Base-by-base conservation (phyloP, 306 rosid genomes). In the Glycyrrhiza uralensis region DNA sequence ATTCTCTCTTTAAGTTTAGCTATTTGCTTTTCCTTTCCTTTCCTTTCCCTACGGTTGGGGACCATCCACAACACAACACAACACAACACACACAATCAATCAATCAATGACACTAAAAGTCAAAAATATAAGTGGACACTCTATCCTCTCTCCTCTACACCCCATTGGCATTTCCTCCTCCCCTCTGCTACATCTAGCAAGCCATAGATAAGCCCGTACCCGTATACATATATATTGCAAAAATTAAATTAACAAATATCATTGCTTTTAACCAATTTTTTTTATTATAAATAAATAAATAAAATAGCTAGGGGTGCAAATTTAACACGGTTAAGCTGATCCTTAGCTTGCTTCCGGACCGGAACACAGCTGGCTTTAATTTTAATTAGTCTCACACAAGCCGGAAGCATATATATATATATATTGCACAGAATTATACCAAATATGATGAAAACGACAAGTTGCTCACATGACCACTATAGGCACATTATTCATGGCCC, bases 401-500 rank as follows among this genome's bases (percentile, higher is more conserved):
- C 29, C 58, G 72, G 83, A 74, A 81, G 81, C 57, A 62, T 64
- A 73, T 44, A 72, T 65, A 75, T 20, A 62, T 64, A 73, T 44
- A 72, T 65, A 75, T 20, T 75, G 69, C 42, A 81, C 82, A 71
- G 80, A n/a, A 79, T 78, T 75, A 85, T 76, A 63, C 69, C 82
- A 76, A 67, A 66, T 63, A 57, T 41, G 71, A 80, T 54, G 87
- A 84, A 84, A 90, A 86, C 81, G 91, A 90, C 91, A 83, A 87
- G 74, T 76, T 84, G 87, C 81, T 84, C 91, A 90, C 93, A 87
- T 84, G 89, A 80, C 80, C 88, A 70, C 73, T 59, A 61, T 77
- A 80, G 46, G 77, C 66, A 44, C 87, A 87, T 79, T 76, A 79
- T 63, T 77, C 85, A 84, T 82, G 93, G 88, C 90, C 96, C 89